Percentiles rank a stretch among this genome's conserved stretches.
Evolutionary conservation across 345 rosid genomes (phyloP).

Genomic region (Populus deltoides): DNA sequence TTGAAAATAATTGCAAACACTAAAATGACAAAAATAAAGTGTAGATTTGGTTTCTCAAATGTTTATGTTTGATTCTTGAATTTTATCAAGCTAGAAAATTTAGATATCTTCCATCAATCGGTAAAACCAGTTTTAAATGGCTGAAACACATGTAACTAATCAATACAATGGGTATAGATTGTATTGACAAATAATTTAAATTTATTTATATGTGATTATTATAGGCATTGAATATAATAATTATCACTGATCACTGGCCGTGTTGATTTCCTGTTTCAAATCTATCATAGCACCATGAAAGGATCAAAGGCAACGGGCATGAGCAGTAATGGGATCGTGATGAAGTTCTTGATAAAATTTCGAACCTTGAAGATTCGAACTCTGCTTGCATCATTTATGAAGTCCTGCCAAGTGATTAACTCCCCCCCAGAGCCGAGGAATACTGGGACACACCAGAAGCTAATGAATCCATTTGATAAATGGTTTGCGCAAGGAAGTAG

Average conservation of each 20-base stretch:
- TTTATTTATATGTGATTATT: background rate
- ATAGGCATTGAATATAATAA: background rate
- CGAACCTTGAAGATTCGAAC: slow-evolving; percentile 22
- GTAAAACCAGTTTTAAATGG: too few relatives aligned
- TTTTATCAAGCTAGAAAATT: too few relatives aligned
- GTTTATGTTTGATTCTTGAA: background rate
- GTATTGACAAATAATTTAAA: background rate
- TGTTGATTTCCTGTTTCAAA: background rate
- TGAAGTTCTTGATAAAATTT: slow-evolving; percentile 34
- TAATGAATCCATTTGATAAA: background rate
- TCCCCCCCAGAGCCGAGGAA: background rate
- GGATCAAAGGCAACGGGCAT: background rate
- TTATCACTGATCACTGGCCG: background rate
- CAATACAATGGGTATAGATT: background rate
- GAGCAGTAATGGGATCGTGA: slow-evolving; percentile 12
- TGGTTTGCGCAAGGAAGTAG: background rate
- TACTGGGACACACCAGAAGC: background rate
- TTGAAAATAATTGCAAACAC: too few relatives aligned
- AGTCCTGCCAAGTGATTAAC: slow-evolving; percentile 12
- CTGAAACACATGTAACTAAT: background rate
- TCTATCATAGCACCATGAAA: background rate
- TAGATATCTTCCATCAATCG: too few relatives aligned
- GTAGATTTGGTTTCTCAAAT: background rate
- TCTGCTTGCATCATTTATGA: slow-evolving; percentile 28
- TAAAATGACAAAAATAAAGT: background rate